Evolutionary conservation across 2,329 filamentous ascomycete species (phyloP).

Genomic region (Onygenales sp.): DNA sequence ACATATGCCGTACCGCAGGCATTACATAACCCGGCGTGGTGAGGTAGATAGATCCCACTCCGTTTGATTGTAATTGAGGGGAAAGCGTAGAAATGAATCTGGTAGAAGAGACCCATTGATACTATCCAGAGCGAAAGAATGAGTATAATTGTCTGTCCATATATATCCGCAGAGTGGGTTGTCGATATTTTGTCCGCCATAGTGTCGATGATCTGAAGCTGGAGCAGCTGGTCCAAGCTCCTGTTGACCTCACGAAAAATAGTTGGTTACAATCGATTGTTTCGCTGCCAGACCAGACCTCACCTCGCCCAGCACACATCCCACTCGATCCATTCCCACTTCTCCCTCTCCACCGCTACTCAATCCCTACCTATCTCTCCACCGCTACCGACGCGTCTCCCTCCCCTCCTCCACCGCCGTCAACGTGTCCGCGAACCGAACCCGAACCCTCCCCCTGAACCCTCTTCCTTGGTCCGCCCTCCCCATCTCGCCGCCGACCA

Average conservation of each 20-base stretch:
- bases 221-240: conserved; percentile 26
- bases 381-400: background rate
- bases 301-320: background rate
- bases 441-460: conserved; percentile 2
- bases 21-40: background rate
- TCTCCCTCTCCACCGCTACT: background rate
- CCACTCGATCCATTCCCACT: background rate
- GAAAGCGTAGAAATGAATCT: no score
- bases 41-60: no score
- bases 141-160: background rate
- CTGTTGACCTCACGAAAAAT: conserved; percentile 20
- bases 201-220: background rate
- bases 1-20: background rate
- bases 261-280: background rate
- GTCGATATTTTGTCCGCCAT: background rate
- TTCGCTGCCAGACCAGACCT: background rate
- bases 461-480: conserved; percentile 3
- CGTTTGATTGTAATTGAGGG: background rate
- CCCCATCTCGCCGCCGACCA: conserved; percentile 12
- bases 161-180: background rate
- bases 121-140: no score
- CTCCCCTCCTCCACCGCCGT: background rate
- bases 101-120: no score
- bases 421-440: conserved; percentile 9
- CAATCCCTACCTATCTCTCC: background rate